Evolutionary conservation across 371 early-diverging fungal genomes (phyloP).

Genomic region (Modicella reniformis): DNA sequence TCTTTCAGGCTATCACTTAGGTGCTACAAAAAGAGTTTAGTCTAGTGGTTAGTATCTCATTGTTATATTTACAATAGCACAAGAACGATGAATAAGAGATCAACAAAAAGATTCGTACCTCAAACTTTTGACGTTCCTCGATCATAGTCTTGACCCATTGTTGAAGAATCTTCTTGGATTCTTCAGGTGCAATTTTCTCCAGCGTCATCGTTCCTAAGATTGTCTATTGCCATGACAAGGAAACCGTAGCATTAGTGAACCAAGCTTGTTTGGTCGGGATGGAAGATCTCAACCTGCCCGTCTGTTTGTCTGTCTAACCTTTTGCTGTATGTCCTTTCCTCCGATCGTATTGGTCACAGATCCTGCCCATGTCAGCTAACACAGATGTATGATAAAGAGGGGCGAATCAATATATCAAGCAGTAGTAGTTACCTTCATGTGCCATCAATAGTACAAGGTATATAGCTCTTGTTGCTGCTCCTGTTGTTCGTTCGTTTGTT

Average conservation of each 20-base stretch:
- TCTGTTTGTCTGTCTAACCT: conserved; percentile 26
- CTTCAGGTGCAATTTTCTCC: conserved; percentile 21
- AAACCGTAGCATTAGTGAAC: background rate
- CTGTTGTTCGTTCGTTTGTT: too few species aligned
- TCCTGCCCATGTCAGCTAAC: conserved; percentile 47
- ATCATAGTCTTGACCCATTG: conserved; percentile 44
- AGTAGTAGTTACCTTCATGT: too few species aligned
- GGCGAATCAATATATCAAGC: too few species aligned
- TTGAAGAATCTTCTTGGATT: conserved; percentile 25
- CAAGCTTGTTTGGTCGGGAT: too few species aligned
- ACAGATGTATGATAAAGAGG: background rate
- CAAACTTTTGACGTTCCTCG: conserved; percentile 29
- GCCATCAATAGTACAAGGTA: too few species aligned
- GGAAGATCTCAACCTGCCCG: too few species aligned
- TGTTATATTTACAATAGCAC: background rate
- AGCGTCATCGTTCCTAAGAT: conserved; percentile 36
- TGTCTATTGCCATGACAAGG: conserved; percentile 12
- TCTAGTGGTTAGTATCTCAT: background rate
- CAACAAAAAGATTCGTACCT: background rate
- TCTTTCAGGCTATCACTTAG: conserved; percentile 23
- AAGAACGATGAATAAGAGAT: too few species aligned
- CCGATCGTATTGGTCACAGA: conserved; percentile 27
- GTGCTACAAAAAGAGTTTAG: background rate
- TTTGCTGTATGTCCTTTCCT: conserved; percentile 21
- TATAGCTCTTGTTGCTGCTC: too few species aligned